Conservation (phyloP, 768 basidiomycete genomes). For the Fomitopsis serialis region DNA sequence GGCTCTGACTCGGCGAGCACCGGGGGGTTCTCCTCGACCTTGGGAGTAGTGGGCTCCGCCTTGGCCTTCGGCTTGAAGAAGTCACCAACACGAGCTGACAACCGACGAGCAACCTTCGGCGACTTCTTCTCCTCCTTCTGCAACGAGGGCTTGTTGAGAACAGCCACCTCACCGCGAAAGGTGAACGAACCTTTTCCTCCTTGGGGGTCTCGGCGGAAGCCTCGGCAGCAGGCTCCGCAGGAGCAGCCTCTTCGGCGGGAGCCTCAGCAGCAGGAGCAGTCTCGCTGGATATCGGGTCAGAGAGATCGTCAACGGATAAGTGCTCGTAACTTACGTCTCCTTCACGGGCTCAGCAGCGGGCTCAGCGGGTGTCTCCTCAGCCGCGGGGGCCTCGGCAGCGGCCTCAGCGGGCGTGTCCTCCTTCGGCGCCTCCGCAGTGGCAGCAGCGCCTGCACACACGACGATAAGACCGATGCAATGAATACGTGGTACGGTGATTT, state of each 20-base stretch:
- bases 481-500: too few relatives aligned
- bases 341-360: slow-evolving; percentile 52
- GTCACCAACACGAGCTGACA: slow-evolving; percentile 78
- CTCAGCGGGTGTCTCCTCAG: slow-evolving; percentile 40
- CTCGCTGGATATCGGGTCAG: slow-evolving; percentile 31
- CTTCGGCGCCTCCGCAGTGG: slow-evolving; percentile 39
- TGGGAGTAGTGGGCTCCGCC: slow-evolving; percentile 59
- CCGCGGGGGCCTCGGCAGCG: slow-evolving; percentile 28
- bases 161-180: background rate
- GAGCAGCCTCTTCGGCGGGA: slow-evolving; percentile 26
- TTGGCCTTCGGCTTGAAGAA: slow-evolving; percentile 78
- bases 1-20: slow-evolving; percentile 80
- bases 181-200: slow-evolving; percentile 54
- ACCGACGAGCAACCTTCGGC: slow-evolving; percentile 71
- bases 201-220: slow-evolving; percentile 42
- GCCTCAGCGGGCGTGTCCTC: slow-evolving; percentile 31
- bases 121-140: slow-evolving; percentile 39
- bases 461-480: too few relatives aligned
- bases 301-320: slow-evolving; percentile 6
- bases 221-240: slow-evolving; percentile 27
- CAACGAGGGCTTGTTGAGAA: slow-evolving; percentile 26
- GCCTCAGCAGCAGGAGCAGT: slow-evolving; percentile 32
- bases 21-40: slow-evolving; percentile 87
- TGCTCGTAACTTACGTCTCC: slow-evolving; percentile 53
- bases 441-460: slow-evolving; percentile 20